Evolutionary conservation across 1,284 basidiomycete species (phyloP).

Genomic region (Somion occarium): DNA sequence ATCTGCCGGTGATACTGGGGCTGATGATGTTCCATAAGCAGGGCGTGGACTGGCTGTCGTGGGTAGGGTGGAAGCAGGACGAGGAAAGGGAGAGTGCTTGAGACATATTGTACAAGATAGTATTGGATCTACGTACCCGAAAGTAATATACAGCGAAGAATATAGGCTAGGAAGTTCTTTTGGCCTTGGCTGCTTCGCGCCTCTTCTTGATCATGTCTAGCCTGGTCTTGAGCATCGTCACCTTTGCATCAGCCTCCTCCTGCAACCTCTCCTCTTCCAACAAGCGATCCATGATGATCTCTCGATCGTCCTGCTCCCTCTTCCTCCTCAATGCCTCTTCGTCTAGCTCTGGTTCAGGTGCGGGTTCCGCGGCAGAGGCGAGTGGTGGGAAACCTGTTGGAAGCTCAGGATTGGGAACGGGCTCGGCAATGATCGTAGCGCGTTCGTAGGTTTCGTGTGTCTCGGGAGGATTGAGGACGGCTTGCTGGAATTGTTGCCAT

Average conservation of each 20-base stretch:
- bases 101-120: not conserved
- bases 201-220: conserved; percentile 58
- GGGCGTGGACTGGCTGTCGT: conserved; percentile 58
- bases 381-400: conserved; percentile 50
- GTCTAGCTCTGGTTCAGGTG: conserved; percentile 31
- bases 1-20: conserved; percentile 85
- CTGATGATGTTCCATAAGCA: conserved; percentile 95
- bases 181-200: conserved; percentile 38
- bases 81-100: conserved; percentile 8
- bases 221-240: conserved; percentile 55
- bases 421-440: conserved; percentile 69
- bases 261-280: conserved; percentile 77
- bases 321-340: conserved; percentile 40
- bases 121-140: not conserved
- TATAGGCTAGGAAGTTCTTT: conserved; percentile 14
- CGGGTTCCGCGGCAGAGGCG: conserved; percentile 21
- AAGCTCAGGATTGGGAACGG: conserved; percentile 44
- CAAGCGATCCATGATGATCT: conserved; percentile 77
- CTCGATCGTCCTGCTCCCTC: conserved; percentile 67
- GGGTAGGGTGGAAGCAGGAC: conserved; percentile 14
- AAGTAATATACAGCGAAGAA: not conserved
- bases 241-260: conserved; percentile 79
- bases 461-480: conserved; percentile 40
- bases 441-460: conserved; percentile 50
- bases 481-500: conserved; percentile 64